Evolutionary conservation across 1,284 basidiomycete species (phyloP).

Genomic region (Trametes versicolor): DNA sequence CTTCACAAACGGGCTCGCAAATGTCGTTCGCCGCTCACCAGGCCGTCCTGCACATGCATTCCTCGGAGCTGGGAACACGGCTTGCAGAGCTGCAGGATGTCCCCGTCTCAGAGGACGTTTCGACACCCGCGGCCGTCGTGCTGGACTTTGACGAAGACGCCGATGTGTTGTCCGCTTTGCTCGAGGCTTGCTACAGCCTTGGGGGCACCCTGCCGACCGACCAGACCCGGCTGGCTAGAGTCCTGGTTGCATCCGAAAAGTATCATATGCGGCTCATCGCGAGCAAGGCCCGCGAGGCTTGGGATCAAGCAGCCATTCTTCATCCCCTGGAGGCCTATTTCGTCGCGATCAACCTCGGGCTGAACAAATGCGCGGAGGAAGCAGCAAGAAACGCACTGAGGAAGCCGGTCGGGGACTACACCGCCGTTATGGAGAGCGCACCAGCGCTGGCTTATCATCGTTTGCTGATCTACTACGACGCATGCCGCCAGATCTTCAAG

Average conservation of each 20-base stretch:
- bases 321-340: slow-evolving; percentile 5
- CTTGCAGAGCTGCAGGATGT: background rate
- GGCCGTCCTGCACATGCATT: too few relatives aligned
- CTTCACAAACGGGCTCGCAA: too few relatives aligned
- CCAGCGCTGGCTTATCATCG: slow-evolving; percentile 15
- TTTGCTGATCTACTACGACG: slow-evolving; percentile 12
- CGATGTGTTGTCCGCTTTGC: slow-evolving; percentile 9
- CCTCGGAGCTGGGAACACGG: background rate
- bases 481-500: background rate
- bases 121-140: slow-evolving; percentile 6
- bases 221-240: background rate
- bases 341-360: background rate
- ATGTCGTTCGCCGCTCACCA: too few relatives aligned
- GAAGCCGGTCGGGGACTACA: background rate
- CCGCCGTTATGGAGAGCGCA: slow-evolving; percentile 11
- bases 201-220: background rate
- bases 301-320: background rate
- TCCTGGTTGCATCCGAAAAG: slow-evolving; percentile 22
- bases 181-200: slow-evolving; percentile 9
- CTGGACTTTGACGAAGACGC: slow-evolving; percentile 19
- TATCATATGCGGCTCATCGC: slow-evolving; percentile 11
- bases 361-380: background rate
- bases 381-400: background rate
- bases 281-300: background rate
- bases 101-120: background rate